A percentile compares a stretch with the other conserved stretches of the same genome.
phyloP scores from a whole-genome alignment of 495 filamentous ascomycete genomes.

The Daldinia grandis region DNA sequence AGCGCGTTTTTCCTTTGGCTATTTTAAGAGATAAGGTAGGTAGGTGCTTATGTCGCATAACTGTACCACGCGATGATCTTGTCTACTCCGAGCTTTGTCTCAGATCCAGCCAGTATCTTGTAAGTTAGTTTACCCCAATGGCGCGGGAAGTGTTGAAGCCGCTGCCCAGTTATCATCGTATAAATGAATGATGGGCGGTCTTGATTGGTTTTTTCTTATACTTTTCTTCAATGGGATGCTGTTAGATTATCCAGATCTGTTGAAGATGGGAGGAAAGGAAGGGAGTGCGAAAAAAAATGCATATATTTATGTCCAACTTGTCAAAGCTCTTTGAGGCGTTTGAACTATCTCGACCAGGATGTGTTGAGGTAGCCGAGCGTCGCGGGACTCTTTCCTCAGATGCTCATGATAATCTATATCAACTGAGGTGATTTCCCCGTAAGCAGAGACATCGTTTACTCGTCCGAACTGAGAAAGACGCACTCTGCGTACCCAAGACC shows the following conservation, averaged over 20 bases:
- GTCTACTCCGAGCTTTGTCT: too few species aligned
- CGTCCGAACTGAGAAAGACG: background rate
- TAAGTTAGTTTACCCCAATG: background rate
- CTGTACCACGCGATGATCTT: too few species aligned
- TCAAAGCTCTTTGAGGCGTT: background rate
- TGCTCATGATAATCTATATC: background rate
- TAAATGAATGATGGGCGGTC: background rate
- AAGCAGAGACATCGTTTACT: background rate
- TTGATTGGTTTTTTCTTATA: too few species aligned
- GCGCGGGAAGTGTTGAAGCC: background rate
- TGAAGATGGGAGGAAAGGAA: background rate
- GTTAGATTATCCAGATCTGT: background rate
- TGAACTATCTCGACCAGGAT: background rate
- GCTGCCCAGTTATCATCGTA: background rate
- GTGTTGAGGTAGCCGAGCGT: background rate
- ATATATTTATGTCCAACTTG: background rate
- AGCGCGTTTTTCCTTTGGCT: too few species aligned
- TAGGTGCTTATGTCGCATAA: too few species aligned
- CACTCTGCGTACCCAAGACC: background rate
- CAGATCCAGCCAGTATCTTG: too few species aligned
- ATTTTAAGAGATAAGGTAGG: too few species aligned
- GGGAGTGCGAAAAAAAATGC: background rate
- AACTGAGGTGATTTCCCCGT: background rate
- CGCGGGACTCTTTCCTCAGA: background rate
- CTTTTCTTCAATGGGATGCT: background rate